Conservation (phyloP, 306 rosid species). For the Herpetospermum pedunculosum region DNA sequence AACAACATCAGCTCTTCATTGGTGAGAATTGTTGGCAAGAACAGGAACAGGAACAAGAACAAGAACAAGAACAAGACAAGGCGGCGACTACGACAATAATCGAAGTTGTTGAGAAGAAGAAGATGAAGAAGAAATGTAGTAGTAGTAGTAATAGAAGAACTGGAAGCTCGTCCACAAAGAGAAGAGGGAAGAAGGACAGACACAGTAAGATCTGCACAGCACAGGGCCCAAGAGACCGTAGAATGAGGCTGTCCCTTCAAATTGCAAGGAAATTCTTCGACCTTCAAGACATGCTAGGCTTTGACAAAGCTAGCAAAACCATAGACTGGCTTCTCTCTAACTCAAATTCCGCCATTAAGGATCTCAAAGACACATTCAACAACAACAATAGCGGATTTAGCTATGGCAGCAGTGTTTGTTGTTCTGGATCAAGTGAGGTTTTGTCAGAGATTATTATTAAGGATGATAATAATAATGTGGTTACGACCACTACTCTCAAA, state of each 20-base stretch:
- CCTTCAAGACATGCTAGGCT: slow-evolving; percentile 50
- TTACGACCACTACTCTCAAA: too few relatives aligned
- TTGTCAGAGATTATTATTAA: not conserved
- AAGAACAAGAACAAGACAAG: not conserved
- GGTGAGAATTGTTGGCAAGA: not conserved
- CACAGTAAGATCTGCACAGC: slow-evolving; percentile 59
- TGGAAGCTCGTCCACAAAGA: slow-evolving; percentile 9
- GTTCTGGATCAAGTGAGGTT: not conserved
- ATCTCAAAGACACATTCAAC: slow-evolving; percentile 13
- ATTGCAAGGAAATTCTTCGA: slow-evolving; percentile 45
- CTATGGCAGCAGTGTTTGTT: slow-evolving; percentile 12
- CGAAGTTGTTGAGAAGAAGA: too few relatives aligned
- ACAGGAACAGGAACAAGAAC: not conserved
- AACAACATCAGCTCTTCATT: slow-evolving; percentile 8
- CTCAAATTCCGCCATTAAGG: slow-evolving; percentile 33
- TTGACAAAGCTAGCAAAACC: slow-evolving; percentile 49
- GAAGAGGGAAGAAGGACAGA: slow-evolving; percentile 35
- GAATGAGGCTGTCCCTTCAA: slow-evolving; percentile 51
- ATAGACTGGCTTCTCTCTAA: slow-evolving; percentile 37
- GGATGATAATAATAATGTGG: too few relatives aligned
- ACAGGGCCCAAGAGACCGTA: slow-evolving; percentile 40
- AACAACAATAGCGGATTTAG: not conserved
- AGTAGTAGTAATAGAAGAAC: not conserved
- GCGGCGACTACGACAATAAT: not conserved
- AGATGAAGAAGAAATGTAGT: not conserved